phyloP scores from a whole-genome alignment of 2,329 filamentous ascomycete genomes.

The Hirsutella rhossiliensis region DNA sequence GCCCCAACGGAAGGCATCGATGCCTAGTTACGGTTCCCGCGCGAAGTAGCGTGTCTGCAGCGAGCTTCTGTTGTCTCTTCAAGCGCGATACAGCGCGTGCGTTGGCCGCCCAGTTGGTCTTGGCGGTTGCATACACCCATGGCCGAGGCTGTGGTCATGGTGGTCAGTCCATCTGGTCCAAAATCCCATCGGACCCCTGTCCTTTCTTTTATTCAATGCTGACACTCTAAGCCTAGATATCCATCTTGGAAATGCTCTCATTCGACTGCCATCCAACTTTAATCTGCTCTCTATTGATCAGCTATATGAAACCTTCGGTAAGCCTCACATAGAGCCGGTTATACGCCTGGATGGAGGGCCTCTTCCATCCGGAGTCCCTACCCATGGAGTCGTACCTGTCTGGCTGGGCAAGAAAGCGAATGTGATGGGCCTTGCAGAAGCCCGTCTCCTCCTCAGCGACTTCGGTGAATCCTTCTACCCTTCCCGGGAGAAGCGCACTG shows the following conservation, averaged over 20 bases:
- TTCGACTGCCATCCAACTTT: slow-evolving; percentile 9
- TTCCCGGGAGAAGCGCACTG: slow-evolving; percentile 5
- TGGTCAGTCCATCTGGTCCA: slow-evolving; percentile 3
- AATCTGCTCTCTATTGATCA: slow-evolving; percentile 6
- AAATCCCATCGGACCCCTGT: neutral
- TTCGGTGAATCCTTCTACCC: slow-evolving; percentile 23
- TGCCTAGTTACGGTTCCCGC: no score
- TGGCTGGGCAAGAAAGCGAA: slow-evolving; percentile 20
- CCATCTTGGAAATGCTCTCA: slow-evolving; percentile 19
- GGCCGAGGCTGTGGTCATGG: slow-evolving; percentile 17
- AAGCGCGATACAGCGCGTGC: slow-evolving; percentile 12
- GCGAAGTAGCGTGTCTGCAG: no score
- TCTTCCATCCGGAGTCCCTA: slow-evolving; percentile 14
- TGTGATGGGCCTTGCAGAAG: slow-evolving; percentile 12
- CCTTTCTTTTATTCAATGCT: neutral
- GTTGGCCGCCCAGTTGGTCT: slow-evolving; percentile 12
- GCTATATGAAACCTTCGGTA: slow-evolving; percentile 12
- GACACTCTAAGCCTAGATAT: slow-evolving; percentile 10
- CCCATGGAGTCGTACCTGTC: slow-evolving; percentile 15
- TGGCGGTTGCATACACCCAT: slow-evolving; percentile 16
- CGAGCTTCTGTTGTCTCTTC: slow-evolving; percentile 6
- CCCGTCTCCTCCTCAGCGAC: slow-evolving; percentile 14
- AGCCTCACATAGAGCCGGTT: slow-evolving; percentile 11
- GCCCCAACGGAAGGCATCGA: no score
- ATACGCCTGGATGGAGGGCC: slow-evolving; percentile 7